Base-by-base conservation (phyloP, 2,329 filamentous ascomycete species). In the Fusarium xylarioides region DNA sequence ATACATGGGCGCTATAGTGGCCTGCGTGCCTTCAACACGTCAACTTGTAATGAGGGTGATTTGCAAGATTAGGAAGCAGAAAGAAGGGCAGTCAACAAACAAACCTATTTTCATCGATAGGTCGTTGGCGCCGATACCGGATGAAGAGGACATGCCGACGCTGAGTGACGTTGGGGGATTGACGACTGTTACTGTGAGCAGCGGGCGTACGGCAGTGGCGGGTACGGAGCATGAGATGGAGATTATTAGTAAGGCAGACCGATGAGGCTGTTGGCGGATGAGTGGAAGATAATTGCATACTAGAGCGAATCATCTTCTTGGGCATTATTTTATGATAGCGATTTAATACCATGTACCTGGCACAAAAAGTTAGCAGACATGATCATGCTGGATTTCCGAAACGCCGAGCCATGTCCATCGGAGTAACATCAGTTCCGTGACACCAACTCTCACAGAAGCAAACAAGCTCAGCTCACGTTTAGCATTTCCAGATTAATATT, bases 1-100 rank as follows among this genome's bases (percentile, higher is more conserved):
- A 5, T 65, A 68, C 35, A 52, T 65, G 14, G 55, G 70, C 2
- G 19, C 53, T 1, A 35, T 66, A 10, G 68, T 72, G 1, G 68
- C 64, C 0, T 64, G 63, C 10, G 23, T 43, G 1, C 60, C 54
- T 14, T 57, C 62, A 19, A 37, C 44, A 30, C 53, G 54, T 0
- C 66, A 70, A 2, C 38, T 70, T 1, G 15, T 40, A 1, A 28
- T 8, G 12, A 28, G 21, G 4, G 12, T 40, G 1, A 1, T 21
- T 4, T 9, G 5, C 7, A 15, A 14, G 26, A 11, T 43, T 40
- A 8, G 35, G 10, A 11, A 4, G 11, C 12, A 15, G 19, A 7
- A 37, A 16, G 2, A 26, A 46, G 32, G 23, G 2, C 26, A 19
- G 12, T 12, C 37, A 12, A 1, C 6, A 2, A 21, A 9, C 0